A percentile compares a stretch with the other conserved stretches of the same genome.
Evolutionary conservation across 2,329 filamentous ascomycete species (phyloP).

Genomic region (Pseudogymnoascus sp.): DNA sequence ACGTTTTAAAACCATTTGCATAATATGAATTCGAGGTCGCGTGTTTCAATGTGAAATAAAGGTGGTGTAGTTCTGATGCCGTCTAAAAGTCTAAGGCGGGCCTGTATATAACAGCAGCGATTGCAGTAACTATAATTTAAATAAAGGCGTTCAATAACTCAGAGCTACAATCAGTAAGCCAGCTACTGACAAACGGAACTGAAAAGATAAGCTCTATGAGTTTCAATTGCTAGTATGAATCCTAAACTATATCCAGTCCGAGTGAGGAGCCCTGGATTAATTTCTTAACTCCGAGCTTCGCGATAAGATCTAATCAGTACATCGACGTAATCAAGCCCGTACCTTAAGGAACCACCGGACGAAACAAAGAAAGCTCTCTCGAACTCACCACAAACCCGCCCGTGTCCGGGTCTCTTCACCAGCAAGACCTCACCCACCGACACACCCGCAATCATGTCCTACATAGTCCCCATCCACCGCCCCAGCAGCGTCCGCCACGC

Average conservation of each 20-base stretch:
- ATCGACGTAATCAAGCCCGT: background rate
- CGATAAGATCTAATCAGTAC: background rate
- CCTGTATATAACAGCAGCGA: background rate
- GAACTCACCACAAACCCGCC: background rate
- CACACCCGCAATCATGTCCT: conserved; percentile 58
- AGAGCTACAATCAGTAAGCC: background rate
- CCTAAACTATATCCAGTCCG: background rate
- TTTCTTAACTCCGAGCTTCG: conserved; percentile 4
- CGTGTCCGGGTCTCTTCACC: background rate
- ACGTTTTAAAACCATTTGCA: background rate
- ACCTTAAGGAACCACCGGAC: background rate
- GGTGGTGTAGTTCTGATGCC: background rate
- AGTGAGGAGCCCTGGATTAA: background rate
- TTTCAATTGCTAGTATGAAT: background rate
- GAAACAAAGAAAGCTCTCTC: background rate
- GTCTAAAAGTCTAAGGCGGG: background rate
- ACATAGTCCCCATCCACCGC: conserved; percentile 85
- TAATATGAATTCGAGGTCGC: background rate
- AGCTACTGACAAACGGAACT: background rate
- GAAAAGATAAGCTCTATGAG: background rate
- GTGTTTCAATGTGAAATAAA: background rate
- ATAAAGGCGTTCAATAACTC: background rate
- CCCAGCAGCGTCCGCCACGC: conserved; percentile 89
- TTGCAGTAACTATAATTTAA: background rate
- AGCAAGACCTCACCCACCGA: background rate